Base-by-base conservation (phyloP, 139 green algal genomes). In the Edaphochlamys debaryana region DNA sequence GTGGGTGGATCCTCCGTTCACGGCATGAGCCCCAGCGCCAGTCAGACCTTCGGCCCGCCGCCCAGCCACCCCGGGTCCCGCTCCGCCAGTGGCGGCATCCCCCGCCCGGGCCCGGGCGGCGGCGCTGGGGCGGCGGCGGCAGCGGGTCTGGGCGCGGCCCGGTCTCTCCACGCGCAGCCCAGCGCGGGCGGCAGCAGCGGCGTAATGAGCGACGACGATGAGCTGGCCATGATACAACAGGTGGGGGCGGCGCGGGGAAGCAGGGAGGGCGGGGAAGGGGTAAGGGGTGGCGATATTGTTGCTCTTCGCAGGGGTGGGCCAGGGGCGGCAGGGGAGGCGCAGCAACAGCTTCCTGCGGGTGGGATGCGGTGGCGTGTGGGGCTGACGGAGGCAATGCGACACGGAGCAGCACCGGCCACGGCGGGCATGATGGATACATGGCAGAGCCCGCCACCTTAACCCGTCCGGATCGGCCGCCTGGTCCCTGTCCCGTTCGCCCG, bases 161-260 rank as follows among this genome's bases (percentile, higher is more conserved):
- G n/a, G 45, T 50, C 13, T 29, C 22, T 75, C 29, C 17, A 36
- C 0, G 29, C n/a, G 40, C 79, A 68, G 40, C 32, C 48, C 69
- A 86, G 48, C 63, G 52, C 30, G 4, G 60, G 52, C 34, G 79
- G 68, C 58, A 85, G 69, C 68, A 69, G 52, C 34, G 29, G 29
- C 30, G 32, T 32, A 32, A 54, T 68, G 76, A 60, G 32, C 40
- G 79, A 80, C n/a, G 86, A 90, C 8, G 86, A 90, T 20, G 86
- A 90, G 42, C 41, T 90, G 37, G 50, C 50, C 4, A 89, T 89
- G 85, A 78, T 90, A 25, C 75, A 85, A 60, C 68, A 82, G 54
- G 86, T 81, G 69, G 6, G 67, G 13, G 38, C 22, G 13, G 41
- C n/a, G n/a, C n/a, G n/a, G n/a, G n/a, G n/a, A n/a, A 5, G 22